Evolutionary conservation across 768 basidiomycete species (phyloP), one percentile per base, ranked within the genome.

Genomic region (Boletales sp.): DNA sequence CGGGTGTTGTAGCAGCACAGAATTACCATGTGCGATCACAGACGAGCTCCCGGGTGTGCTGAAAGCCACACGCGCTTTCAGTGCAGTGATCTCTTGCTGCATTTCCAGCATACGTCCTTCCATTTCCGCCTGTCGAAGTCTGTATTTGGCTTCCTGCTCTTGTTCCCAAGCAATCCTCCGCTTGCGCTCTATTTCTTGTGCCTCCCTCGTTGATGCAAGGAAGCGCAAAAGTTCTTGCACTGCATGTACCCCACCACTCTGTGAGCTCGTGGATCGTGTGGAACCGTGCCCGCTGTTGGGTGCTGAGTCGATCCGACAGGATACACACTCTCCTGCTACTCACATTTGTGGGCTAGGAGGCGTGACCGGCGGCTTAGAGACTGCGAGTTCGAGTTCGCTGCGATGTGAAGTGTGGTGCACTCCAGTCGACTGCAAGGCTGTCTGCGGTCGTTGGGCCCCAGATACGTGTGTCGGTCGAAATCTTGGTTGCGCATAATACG

Each of bases 121-220:
- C 71, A 80, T 77, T 59, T 84, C 81, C 24, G 76, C 78, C 51
- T 85, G 79, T 40, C 73, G 66, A 54, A 81, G 77, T 13, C 66
- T 56, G 44, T 73, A 75, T 57, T 75, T 84, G 10, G 75, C 75
- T 68, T 87, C 87, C 53, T 86, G 82, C 50, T 84, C 82, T 55
- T 77, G 72, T 58, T 90, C 87, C 86, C 87, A 89, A 34, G 72
- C 77, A 8, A 75, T 47, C 42, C 86, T 72, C 17, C 87, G 75
- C 54, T 72, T 78, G 35, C 72, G 69, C 54, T 89, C 87, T 15
- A 69, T 73, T 44, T 84, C 83, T 40, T 82, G 80, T 0, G 80
- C 78, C 30, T 86, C 78, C 54, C 74, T 75, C 1, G 81, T 81
- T 1, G 77, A 73, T n/a, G 74, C 64, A 8, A 86, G 65, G 45